A percentile compares a stretch with the other conserved stretches of the same genome.
phyloP scores from a whole-genome alignment of 139 green algal genomes.

The Coelastrella sp. region DNA sequence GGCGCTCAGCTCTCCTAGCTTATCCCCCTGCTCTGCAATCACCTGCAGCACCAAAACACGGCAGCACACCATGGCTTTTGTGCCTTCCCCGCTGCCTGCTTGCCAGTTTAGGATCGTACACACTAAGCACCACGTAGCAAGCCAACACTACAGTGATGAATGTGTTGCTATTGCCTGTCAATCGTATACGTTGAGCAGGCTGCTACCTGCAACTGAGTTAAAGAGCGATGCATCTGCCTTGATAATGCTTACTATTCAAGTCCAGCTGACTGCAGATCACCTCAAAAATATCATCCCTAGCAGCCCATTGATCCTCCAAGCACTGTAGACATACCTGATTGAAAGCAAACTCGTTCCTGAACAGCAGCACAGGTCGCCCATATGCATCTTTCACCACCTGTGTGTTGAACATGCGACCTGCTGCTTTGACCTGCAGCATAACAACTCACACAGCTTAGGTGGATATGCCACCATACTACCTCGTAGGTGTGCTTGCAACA shows the following conservation, averaged over 20 bases:
- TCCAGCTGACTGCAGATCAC: too few species aligned
- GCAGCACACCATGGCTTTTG: neutral
- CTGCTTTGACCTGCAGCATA: constrained; percentile 45
- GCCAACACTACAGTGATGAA: too few species aligned
- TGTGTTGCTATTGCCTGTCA: too few species aligned
- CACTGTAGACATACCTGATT: constrained; percentile 56
- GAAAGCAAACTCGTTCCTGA: constrained; percentile 82
- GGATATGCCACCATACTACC: neutral
- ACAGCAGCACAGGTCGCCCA: constrained; percentile 80
- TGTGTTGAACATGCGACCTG: constrained; percentile 83
- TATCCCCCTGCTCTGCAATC: constrained; percentile 52
- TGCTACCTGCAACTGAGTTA: too few species aligned
- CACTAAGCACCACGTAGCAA: too few species aligned
- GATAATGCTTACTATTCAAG: too few species aligned
- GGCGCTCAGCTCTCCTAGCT: constrained; percentile 62
- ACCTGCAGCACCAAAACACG: constrained; percentile 51
- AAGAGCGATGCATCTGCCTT: too few species aligned
- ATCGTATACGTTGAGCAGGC: too few species aligned
- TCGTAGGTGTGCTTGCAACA: neutral
- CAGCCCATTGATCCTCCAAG: neutral
- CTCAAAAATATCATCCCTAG: too few species aligned
- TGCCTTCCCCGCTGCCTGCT: too few species aligned
- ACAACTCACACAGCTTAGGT: constrained; percentile 41
- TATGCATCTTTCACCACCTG: constrained; percentile 78
- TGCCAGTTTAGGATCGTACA: too few species aligned